Percentiles rank a stretch among this genome's conserved stretches.
Evolutionary conservation across 768 basidiomycete genomes (phyloP).

Genomic region (Crucibulum laeve): DNA sequence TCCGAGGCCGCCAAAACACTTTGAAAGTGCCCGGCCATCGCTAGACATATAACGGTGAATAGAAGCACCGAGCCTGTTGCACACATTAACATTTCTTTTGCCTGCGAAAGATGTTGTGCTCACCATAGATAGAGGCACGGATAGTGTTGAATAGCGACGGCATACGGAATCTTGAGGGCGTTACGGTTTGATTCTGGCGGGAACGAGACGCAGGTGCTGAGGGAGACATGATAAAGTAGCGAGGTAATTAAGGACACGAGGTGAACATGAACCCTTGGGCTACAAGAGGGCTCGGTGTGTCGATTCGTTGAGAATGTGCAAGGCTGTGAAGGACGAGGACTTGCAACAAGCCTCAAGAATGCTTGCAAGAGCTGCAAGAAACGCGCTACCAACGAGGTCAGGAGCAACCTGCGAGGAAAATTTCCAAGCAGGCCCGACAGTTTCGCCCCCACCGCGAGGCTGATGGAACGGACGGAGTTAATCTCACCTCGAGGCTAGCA

Average conservation of each 20-base stretch:
- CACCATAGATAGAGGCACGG: constrained; percentile 66
- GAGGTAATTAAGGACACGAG: constrained; percentile 38
- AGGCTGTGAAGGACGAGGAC: constrained; percentile 5
- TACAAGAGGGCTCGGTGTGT: constrained; percentile 12
- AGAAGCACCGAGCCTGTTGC: constrained; percentile 56
- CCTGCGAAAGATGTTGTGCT: constrained; percentile 15
- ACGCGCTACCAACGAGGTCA: constrained; percentile 17
- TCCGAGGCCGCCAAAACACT: constrained; percentile 67
- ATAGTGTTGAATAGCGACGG: constrained; percentile 69
- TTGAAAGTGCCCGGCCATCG: constrained; percentile 77
- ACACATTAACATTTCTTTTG: constrained; percentile 5
- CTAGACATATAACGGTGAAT: constrained; percentile 77
- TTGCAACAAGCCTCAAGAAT: constrained; percentile 2
- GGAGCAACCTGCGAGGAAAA: constrained; percentile 12
- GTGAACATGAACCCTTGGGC: constrained; percentile 32
- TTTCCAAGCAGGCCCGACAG: constrained; percentile 9
- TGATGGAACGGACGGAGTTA: constrained; percentile 14
- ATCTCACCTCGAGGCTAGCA: constrained; percentile 24
- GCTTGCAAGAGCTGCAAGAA: constrained; percentile 10
- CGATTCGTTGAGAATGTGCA: constrained; percentile 3
- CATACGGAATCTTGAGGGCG: constrained; percentile 44
- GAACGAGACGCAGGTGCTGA: constrained; percentile 20
- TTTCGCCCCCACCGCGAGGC: constrained; percentile 4
- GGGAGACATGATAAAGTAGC: constrained; percentile 40
- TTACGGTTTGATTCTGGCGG: constrained; percentile 21